Evolutionary conservation across 1,139 yeast species (phyloP).

Genomic region (Lodderomyces margitis): DNA sequence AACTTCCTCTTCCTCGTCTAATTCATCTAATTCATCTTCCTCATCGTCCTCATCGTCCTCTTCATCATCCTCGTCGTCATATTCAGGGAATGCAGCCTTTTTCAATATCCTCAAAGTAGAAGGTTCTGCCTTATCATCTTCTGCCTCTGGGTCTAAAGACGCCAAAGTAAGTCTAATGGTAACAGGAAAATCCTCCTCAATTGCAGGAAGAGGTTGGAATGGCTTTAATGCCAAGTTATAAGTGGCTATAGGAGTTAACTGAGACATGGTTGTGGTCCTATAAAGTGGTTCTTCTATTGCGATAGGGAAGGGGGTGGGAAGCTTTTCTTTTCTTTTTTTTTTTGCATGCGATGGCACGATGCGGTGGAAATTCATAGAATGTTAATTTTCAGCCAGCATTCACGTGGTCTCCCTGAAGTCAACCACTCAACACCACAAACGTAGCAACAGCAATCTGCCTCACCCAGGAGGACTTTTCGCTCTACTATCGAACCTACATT

Average conservation of each 20-base stretch:
- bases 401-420: background rate
- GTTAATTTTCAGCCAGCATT: background rate
- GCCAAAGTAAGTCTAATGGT: constrained; percentile 92
- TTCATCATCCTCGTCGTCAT: constrained; percentile 46
- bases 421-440: no score
- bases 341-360: constrained; percentile 8
- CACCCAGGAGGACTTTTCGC: no score
- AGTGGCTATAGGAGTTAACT: constrained; percentile 77
- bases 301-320: background rate
- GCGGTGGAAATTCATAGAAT: constrained; percentile 9
- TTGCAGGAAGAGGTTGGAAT: constrained; percentile 82
- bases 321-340: constrained; percentile 1
- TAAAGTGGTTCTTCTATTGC: background rate
- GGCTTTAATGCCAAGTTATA: constrained; percentile 84
- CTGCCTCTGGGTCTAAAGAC: constrained; percentile 85
- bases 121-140: constrained; percentile 80
- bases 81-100: constrained; percentile 54
- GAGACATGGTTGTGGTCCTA: constrained; percentile 48
- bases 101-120: constrained; percentile 87
- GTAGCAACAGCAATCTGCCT: no score
- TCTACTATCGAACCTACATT: no score
- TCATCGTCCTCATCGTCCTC: constrained; percentile 51
- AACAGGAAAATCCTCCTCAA: constrained; percentile 81
- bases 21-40: constrained; percentile 43
- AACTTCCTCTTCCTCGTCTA: constrained; percentile 25